Evolutionary conservation across 2,329 filamentous ascomycete genomes (phyloP).

Genomic region (Stagonosporopsis tanaceti): DNA sequence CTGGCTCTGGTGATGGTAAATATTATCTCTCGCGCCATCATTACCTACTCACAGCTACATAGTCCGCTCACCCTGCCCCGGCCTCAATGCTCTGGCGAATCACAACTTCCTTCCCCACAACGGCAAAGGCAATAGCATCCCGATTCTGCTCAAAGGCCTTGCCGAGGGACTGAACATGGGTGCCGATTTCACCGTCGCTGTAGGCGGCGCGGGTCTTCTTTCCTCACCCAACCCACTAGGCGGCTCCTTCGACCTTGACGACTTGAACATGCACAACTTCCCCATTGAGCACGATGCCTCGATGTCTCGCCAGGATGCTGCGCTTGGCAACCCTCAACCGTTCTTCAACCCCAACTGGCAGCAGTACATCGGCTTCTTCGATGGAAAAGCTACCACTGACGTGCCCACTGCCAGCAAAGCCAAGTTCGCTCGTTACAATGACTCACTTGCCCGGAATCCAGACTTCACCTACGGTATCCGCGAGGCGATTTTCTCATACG

Average conservation of each 20-base stretch:
- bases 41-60: no score
- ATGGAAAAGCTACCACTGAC: slow-evolving; percentile 19
- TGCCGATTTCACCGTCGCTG: slow-evolving; percentile 25
- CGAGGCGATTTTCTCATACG: slow-evolving; percentile 25
- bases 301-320: slow-evolving; percentile 28
- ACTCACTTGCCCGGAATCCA: slow-evolving; percentile 22
- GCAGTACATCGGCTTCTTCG: slow-evolving; percentile 26
- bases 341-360: slow-evolving; percentile 24
- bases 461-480: slow-evolving; percentile 21
- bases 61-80: slow-evolving; percentile 30
- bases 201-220: slow-evolving; percentile 25
- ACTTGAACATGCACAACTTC: slow-evolving; percentile 29
- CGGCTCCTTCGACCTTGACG: slow-evolving; percentile 28
- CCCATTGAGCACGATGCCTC: slow-evolving; percentile 33
- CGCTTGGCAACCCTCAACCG: slow-evolving; percentile 18
- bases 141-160: slow-evolving; percentile 26
- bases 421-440: slow-evolving; percentile 21
- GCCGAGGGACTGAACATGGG: slow-evolving; percentile 28
- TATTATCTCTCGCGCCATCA: neutral
- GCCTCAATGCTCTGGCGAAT: slow-evolving; percentile 28
- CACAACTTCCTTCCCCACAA: slow-evolving; percentile 29
- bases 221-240: slow-evolving; percentile 23
- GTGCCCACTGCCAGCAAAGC: slow-evolving; percentile 21
- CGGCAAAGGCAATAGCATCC: slow-evolving; percentile 27
- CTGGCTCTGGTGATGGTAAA: slow-evolving; percentile 24